Percentiles rank a stretch among this genome's conserved stretches.
phyloP scores from a whole-genome alignment of 495 filamentous ascomycete species.

The Staphylotrichum tortipilum region DNA sequence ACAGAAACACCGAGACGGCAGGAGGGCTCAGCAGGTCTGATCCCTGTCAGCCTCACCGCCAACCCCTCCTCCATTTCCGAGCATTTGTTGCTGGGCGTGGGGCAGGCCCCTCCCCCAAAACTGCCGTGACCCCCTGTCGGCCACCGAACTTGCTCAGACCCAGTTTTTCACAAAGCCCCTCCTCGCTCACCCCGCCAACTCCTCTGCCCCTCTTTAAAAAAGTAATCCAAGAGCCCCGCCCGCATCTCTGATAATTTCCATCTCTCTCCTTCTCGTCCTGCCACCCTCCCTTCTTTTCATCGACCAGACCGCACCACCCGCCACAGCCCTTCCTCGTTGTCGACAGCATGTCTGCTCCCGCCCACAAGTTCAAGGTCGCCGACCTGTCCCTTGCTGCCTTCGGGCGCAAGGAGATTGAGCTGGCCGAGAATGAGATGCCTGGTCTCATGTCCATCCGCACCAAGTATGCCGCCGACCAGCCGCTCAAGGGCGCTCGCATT shows the following conservation, averaged over 20 bases:
- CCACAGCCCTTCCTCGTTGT: not conserved
- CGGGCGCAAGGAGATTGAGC: conserved; percentile 96
- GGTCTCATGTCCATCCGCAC: conserved; percentile 90
- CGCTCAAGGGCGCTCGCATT: conserved; percentile 78
- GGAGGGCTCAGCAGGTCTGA: no score
- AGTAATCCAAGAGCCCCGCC: not conserved
- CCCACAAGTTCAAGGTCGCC: conserved; percentile 92
- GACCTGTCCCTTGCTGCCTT: conserved; percentile 97
- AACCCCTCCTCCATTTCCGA: no score
- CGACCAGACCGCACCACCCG: not conserved
- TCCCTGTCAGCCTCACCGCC: conserved; percentile 2
- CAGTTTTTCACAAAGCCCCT: conserved; percentile 8
- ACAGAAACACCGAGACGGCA: no score
- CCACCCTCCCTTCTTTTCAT: not conserved
- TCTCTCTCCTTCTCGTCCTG: not conserved
- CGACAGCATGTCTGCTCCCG: conserved; percentile 61
- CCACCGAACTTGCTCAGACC: not conserved
- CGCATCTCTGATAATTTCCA: conserved; percentile 7
- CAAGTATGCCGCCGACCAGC: conserved; percentile 90
- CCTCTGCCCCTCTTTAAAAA: conserved; percentile 2
- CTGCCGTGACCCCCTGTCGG: not conserved
- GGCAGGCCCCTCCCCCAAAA: not conserved
- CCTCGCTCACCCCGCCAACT: conserved; percentile 4
- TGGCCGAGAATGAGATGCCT: conserved; percentile 98
- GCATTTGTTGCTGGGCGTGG: no score